Evolutionary conservation across 805 yeast genomes (phyloP), one percentile per base, ranked within the genome.

Genomic region (Diddensiella transvaalensis): DNA sequence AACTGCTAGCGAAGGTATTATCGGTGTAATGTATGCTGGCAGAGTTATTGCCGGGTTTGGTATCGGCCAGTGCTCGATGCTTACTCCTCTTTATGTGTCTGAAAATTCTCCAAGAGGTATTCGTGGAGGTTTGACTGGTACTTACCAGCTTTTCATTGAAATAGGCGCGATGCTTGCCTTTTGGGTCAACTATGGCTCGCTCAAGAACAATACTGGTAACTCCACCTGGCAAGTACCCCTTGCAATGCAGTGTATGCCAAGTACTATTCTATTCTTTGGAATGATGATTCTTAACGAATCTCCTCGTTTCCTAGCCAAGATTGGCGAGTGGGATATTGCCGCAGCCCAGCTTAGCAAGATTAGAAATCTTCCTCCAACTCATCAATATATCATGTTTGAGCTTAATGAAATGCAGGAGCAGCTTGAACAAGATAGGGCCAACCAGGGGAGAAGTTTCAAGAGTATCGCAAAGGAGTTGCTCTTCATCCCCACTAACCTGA

Each of bases 271-370:
- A 58, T 66, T 78, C 42, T 41, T 67, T 48, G 83, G 81, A 32
- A 59, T 78, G 65, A 67, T 77, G 61, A 73, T 78, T 62, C 64
- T 79, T 22, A 83, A 83, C 2, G 85, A 79, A 57, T 76, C 81
- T 17, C 84, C 85, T 41, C 78, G 85, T 65, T 71, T 74, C 73
- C 60, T 70, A 15, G 74, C 73, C 2, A 33, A 35, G 39, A 35
- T 33, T 3, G 47, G 41, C n/a, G 41, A 44, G 22, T 35, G 41
- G 40, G 47, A 44, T 22, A 23, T 30, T 3, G 47, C 47, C 22
- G 33, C 39, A n/a, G 13, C 22, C 6, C 19, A 15, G 40, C 40
- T 44, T 18, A 22, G 30, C 15, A 44, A 33, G 39, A 11, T 44
- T 11, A 10, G 47, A 21, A 23, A 40, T 4, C 17, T 22, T 17